Conservation (phyloP, 1,139 yeast species). For the Meyerozyma smithsonii region DNA sequence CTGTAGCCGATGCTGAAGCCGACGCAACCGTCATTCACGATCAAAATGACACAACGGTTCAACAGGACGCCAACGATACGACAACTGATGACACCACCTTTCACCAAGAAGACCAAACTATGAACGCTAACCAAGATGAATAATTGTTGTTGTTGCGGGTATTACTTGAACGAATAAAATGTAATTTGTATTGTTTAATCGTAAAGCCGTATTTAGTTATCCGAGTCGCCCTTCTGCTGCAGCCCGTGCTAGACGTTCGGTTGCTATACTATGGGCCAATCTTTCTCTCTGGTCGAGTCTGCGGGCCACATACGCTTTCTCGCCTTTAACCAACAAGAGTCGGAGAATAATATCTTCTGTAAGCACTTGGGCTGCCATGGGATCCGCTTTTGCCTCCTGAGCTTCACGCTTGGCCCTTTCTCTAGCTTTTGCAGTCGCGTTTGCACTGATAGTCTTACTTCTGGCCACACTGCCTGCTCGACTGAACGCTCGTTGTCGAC, state of each 20-base stretch:
- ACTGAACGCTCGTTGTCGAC: constrained; percentile 19
- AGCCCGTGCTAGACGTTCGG: constrained; percentile 50
- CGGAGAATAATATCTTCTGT: constrained; percentile 69
- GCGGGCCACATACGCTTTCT: constrained; percentile 44
- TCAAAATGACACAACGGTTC: constrained; percentile 39
- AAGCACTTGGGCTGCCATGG: constrained; percentile 49
- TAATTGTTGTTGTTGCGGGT: neutral
- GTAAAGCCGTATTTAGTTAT: too few relatives aligned
- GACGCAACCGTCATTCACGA: constrained; percentile 37
- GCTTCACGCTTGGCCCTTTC: constrained; percentile 49
- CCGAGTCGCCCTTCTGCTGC: constrained; percentile 39
- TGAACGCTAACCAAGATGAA: constrained; percentile 14
- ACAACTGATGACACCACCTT: constrained; percentile 39
- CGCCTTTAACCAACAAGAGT: constrained; percentile 44
- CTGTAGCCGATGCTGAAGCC: constrained; percentile 21
- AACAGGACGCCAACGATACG: constrained; percentile 41
- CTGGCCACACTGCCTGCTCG: constrained; percentile 58
- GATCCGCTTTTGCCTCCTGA: constrained; percentile 49
- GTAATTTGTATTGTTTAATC: neutral
- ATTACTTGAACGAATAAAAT: neutral
- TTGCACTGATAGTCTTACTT: constrained; percentile 65
- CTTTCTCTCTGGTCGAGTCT: constrained; percentile 60
- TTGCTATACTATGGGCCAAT: constrained; percentile 58
- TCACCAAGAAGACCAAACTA: constrained; percentile 27
- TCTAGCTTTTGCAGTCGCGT: constrained; percentile 62